These are phyloP conservation scores for Stagonosporopsis vannaccii DNA, from an alignment of 2,329 filamentous ascomycete genomes.

Conservation along the genomic window DNA sequence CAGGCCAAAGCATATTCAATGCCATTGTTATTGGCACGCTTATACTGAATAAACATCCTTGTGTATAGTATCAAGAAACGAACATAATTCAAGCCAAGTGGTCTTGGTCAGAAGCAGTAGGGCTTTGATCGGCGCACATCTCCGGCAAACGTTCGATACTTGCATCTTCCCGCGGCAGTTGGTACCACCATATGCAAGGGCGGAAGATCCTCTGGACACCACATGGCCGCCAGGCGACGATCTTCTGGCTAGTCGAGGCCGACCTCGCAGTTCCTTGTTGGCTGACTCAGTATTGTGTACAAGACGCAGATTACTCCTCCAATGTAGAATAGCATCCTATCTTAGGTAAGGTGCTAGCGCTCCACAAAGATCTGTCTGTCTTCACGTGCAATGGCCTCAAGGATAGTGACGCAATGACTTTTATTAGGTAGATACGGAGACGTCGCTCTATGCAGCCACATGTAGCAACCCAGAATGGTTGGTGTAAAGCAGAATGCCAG, in stretches of 20 bases:
- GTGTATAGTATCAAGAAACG: neutral
- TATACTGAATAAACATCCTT: neutral
- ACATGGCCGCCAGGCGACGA: constrained; percentile 7
- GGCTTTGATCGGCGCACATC: constrained; percentile 25
- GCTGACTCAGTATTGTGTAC: neutral
- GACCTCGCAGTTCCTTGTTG: neutral
- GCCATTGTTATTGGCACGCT: neutral
- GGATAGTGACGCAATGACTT: constrained; percentile 21
- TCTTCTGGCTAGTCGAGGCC: neutral
- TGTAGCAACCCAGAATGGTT: constrained; percentile 20
- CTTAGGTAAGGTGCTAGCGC: neutral
- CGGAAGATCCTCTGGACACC: constrained; percentile 7
- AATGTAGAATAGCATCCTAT: neutral
- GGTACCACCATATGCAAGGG: constrained; percentile 13
- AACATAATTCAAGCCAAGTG: neutral
- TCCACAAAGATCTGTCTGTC: neutral
- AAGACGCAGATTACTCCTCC: neutral
- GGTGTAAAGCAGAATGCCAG: constrained; percentile 13
- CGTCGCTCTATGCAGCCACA: constrained; percentile 18
- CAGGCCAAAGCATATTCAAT: neutral
- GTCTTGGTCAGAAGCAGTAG: neutral
- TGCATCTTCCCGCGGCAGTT: neutral
- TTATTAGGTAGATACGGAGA: constrained; percentile 22
- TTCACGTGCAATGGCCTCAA: neutral
- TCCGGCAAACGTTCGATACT: constrained; percentile 8